phyloP scores from a whole-genome alignment of 192 early-diverging fungal species.

The Backusella sp. region DNA sequence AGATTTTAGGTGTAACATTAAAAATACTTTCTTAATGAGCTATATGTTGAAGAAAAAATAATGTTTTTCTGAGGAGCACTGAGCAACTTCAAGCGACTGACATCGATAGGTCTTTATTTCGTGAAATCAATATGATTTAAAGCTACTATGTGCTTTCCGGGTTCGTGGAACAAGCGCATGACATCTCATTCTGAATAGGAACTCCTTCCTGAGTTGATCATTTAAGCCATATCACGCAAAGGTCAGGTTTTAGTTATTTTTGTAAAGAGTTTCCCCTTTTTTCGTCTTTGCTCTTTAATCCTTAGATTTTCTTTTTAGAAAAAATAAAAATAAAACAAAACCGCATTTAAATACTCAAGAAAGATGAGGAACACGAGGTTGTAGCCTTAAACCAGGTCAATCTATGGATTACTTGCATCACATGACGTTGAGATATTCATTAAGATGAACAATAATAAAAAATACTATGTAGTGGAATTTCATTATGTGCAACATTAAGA shows the following conservation, averaged over 20 bases:
- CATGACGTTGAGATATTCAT: background rate
- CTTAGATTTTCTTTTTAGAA: background rate
- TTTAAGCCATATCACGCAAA: background rate
- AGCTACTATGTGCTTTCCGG: background rate
- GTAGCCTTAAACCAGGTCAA: background rate
- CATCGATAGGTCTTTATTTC: background rate
- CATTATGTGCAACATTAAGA: background rate
- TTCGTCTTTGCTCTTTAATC: background rate
- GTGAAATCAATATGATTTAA: background rate
- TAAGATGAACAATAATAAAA: too few relatives aligned
- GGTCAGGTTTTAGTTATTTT: background rate
- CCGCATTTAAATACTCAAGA: background rate
- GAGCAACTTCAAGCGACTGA: background rate
- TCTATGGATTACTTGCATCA: background rate
- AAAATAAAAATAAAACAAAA: background rate
- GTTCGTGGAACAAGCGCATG: background rate
- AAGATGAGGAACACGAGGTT: background rate
- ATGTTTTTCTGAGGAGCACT: background rate
- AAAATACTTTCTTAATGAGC: background rate
- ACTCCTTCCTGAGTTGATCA: background rate
- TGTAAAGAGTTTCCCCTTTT: background rate
- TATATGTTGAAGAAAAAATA: background rate
- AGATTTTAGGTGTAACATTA: background rate
- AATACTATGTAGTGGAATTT: background rate
- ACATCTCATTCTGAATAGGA: background rate